These are phyloP conservation scores for Calonectria crousiana DNA, from an alignment of 2,329 filamentous ascomycete species.

Conservation along the genomic window DNA sequence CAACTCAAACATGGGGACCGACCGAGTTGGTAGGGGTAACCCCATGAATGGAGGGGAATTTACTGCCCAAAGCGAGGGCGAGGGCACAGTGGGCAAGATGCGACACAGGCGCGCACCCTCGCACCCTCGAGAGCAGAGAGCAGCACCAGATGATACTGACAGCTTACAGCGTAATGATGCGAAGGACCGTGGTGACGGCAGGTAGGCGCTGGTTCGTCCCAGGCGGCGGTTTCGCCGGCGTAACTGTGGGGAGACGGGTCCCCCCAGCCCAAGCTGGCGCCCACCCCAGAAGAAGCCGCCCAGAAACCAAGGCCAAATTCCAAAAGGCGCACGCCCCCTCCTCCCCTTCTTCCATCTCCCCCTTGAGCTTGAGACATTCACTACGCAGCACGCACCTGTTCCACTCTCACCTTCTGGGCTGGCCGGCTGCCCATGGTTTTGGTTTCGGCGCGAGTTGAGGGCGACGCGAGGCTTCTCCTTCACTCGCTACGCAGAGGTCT, in stretches of 20 bases:
- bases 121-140: constrained; percentile 21
- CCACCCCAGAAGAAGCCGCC: constrained; percentile 20
- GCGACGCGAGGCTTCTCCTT: neutral
- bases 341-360: neutral
- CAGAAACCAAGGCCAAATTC: constrained; percentile 16
- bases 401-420: neutral
- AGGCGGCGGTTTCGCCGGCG: constrained; percentile 69
- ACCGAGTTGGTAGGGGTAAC: constrained; percentile 15
- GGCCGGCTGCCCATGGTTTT: neutral
- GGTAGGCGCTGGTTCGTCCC: constrained; percentile 51
- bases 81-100: neutral
- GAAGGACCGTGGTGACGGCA: constrained; percentile 30
- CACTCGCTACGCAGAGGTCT: neutral
- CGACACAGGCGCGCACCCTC: neutral
- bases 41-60: neutral
- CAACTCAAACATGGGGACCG: constrained; percentile 19
- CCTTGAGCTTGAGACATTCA: constrained; percentile 6
- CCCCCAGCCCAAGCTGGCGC: constrained; percentile 21
- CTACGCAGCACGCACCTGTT: constrained; percentile 4
- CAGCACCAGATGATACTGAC: constrained; percentile 22
- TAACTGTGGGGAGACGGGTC: constrained; percentile 64
- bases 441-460: neutral
- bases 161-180: constrained; percentile 21
- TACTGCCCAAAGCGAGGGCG: neutral
- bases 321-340: constrained; percentile 3